A percentile compares a stretch with the other conserved stretches of the same genome.
phyloP scores from a whole-genome alignment of 2,329 filamentous ascomycete species.

The Curvularia hawaiiensis region DNA sequence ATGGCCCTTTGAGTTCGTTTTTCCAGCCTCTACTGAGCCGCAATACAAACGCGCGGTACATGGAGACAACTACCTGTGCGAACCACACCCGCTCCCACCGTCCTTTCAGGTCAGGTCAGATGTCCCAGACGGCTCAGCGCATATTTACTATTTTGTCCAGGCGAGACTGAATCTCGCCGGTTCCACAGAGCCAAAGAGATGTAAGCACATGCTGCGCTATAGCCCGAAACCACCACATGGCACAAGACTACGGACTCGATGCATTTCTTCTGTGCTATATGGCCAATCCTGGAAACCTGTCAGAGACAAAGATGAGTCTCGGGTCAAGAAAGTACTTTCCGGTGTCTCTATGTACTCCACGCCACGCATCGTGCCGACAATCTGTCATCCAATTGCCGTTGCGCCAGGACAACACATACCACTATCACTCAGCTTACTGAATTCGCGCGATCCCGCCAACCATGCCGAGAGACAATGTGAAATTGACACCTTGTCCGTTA shows the following conservation, averaged over 20 bases:
- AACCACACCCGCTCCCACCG: conserved; percentile 42
- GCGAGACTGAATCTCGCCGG: conserved; percentile 29
- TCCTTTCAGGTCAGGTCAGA: conserved; percentile 38
- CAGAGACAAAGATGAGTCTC: conserved; percentile 19
- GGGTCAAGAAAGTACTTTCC: conserved; percentile 32
- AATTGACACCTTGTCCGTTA: conserved; percentile 36
- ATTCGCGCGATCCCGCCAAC: conserved; percentile 28
- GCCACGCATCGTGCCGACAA: conserved; percentile 39
- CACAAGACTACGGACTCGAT: conserved; percentile 23
- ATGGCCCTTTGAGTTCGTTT: conserved; percentile 45
- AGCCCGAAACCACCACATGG: conserved; percentile 26
- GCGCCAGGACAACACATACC: conserved; percentile 43
- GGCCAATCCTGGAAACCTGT: conserved; percentile 36
- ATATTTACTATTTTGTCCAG: conserved; percentile 39
- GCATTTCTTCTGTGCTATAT: conserved; percentile 33
- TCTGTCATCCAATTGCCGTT: conserved; percentile 36
- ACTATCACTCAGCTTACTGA: conserved; percentile 31
- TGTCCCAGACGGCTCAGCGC: conserved; percentile 33
- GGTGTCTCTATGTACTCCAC: conserved; percentile 19
- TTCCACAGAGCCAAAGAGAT: conserved; percentile 21
- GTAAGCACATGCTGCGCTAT: conserved; percentile 34
- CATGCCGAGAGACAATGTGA: conserved; percentile 27
- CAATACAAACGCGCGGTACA: conserved; percentile 34
- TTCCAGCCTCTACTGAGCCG: conserved; percentile 39
- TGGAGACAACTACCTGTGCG: conserved; percentile 36